Evolutionary conservation across 495 filamentous ascomycete species (phyloP).

Genomic region (Amniculicola lignicola): DNA sequence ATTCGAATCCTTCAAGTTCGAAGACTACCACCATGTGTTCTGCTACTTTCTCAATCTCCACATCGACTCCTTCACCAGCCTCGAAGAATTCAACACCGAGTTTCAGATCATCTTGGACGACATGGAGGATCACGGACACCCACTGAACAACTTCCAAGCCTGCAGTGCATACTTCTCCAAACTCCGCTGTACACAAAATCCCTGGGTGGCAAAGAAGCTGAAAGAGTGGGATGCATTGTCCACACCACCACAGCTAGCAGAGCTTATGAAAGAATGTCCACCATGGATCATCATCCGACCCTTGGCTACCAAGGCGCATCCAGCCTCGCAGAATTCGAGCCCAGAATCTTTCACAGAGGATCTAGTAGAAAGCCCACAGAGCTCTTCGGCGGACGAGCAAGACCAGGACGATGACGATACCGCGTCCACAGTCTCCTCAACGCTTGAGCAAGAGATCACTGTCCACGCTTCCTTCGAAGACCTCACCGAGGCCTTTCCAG

Average conservation of each 20-base stretch:
- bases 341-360: slow-evolving; percentile 22
- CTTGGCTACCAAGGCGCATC: slow-evolving; percentile 10
- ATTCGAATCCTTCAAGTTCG: slow-evolving; percentile 26
- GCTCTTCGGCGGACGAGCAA: not conserved
- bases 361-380: not conserved
- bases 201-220: slow-evolving; percentile 31
- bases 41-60: slow-evolving; percentile 34
- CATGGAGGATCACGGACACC: slow-evolving; percentile 25
- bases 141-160: slow-evolving; percentile 28
- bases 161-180: slow-evolving; percentile 35
- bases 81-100: slow-evolving; percentile 32
- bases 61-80: slow-evolving; percentile 28
- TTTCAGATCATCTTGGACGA: slow-evolving; percentile 24
- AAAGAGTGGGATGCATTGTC: slow-evolving; percentile 26
- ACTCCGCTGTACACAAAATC: slow-evolving; percentile 33
- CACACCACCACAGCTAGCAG: slow-evolving; percentile 6
- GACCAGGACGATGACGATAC: slow-evolving; percentile 1
- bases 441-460: slow-evolving; percentile 23
- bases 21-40: slow-evolving; percentile 33
- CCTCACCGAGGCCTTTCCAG: slow-evolving; percentile 17
- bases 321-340: not conserved
- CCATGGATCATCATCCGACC: slow-evolving; percentile 31
- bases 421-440: not conserved
- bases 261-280: slow-evolving; percentile 27
- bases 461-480: slow-evolving; percentile 26